Evolutionary conservation across 1,284 basidiomycete species (phyloP).

Genomic region (Cystobasidiaceae sp.): DNA sequence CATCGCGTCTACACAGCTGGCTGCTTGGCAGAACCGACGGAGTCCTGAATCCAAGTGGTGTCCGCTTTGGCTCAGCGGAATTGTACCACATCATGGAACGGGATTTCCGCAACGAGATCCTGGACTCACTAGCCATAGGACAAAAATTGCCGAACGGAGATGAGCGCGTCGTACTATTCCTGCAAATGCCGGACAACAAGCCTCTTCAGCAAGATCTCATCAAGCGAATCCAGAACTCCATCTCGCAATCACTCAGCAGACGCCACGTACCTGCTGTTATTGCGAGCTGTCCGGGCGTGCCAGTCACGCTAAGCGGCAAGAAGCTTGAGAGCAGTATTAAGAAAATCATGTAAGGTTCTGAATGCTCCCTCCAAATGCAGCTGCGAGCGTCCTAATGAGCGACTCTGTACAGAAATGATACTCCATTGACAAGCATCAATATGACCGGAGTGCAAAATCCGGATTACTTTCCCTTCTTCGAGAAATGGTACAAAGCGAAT

Average conservation of each 20-base stretch:
- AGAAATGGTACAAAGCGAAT: slow-evolving; percentile 13
- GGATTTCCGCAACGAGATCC: slow-evolving; percentile 39
- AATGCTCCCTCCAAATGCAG: background rate
- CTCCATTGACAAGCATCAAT: background rate
- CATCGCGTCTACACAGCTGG: background rate
- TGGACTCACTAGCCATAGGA: slow-evolving; percentile 44
- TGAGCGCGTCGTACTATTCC: slow-evolving; percentile 45
- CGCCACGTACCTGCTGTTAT: slow-evolving; percentile 44
- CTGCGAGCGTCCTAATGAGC: background rate
- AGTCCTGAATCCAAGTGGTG: slow-evolving; percentile 40
- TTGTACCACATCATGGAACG: slow-evolving; percentile 40
- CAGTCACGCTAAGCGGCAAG: slow-evolving; percentile 40
- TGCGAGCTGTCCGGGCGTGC: slow-evolving; percentile 40
- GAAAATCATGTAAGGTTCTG: slow-evolving; percentile 36
- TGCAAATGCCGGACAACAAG: slow-evolving; percentile 40
- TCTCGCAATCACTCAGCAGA: slow-evolving; percentile 39
- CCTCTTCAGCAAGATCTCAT: slow-evolving; percentile 33
- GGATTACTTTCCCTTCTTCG: slow-evolving; percentile 7
- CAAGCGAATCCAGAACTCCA: slow-evolving; percentile 38
- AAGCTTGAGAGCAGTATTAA: slow-evolving; percentile 43
- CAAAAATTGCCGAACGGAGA: slow-evolving; percentile 41
- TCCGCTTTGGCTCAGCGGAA: slow-evolving; percentile 39
- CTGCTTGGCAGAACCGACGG: slow-evolving; percentile 37
- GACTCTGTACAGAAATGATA: slow-evolving; percentile 3
- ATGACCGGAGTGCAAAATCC: slow-evolving; percentile 11